Evolutionary conservation across 164 flowering plant species (phyloP), one percentile per base, ranked within the genome.

Genomic region (Litsea cubeba): DNA sequence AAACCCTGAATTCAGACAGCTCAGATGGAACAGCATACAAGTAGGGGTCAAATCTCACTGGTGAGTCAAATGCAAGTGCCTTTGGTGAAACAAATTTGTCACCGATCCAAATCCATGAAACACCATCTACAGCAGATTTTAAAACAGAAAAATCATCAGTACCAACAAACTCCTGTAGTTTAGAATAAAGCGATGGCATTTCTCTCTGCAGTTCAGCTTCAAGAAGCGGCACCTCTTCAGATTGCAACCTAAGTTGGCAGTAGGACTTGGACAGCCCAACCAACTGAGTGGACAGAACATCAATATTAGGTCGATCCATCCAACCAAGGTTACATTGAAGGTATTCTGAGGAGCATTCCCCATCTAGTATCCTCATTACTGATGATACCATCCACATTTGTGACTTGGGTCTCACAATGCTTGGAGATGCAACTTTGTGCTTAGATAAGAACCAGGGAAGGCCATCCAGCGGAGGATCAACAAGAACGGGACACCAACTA

Each of bases 21-120:
- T 95, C 99, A 69, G 97, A 90, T 60, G 97, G 99, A 26, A 95
- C 99, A 75, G 85, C 99, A 85, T 91, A 93, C 76, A 95, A 76
- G 78, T 91, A 95, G 5, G 99, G 99, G 77, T 86, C 84, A 79
- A 87, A 95, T 77, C 91, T 91, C 76, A 93, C 95, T 63, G 99
- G 99, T 15, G 99, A 91, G 79, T 95, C 97, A 86, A 91, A 95
- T 68, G 99, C 99, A 79, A 95, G 97, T 30, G 84, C 88, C 76
- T 79, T 81, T 54, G 97, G 80, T 23, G 82, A 76, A 49, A 95
- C 90, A 84, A 95, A 95, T 81, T 89, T 90, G 78, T 95, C 99
- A 62, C 99, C 97, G 77, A 90, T 87, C 99, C 99, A 95, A 77
- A 95, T 90, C 90, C 97, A 95, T 12, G 89, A 71, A 80, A 90